Base-by-base conservation (phyloP, 169 alveolate species). In the Plasmodium knowlesi region DNA sequence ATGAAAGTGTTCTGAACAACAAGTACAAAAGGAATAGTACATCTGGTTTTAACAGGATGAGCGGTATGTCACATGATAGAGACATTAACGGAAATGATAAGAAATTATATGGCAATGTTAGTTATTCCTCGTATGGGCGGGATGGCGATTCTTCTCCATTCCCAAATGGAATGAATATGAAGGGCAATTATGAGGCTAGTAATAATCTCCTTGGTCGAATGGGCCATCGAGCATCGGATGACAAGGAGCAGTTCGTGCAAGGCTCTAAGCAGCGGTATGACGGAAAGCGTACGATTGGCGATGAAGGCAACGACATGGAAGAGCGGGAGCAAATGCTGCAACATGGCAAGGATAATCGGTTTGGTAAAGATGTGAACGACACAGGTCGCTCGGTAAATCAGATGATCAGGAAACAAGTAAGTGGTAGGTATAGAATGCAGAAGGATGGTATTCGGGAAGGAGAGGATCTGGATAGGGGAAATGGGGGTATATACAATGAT, bases 291-390 rank as follows among this genome's bases (percentile, higher is more conserved):
- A 41, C 19, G 28, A 25, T 6, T 5, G 57, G 37, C 3, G 92
- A 84, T 54, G 89, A 82, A 28, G 37, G 70, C 39, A 22, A 14
- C 22, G 78, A 82, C 30, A 34, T 37, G 19, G 89, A 82, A 9
- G 39, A 82, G 50, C 71, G 53, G 9, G 78, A 46, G 39, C 19
- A 70, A 41, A 78, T 71, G 8, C 30, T 28, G 54, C 43, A 84
- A 12, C 61, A 82, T 16, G 46, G 37, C 1, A 39, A 6, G 30
- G 78, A 73, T 2, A 4, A 6, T 19, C 12, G 76, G 5, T 19
- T 61, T 19, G n/a, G 19, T 61, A 61, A 61, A 61, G 16, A 19
- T 61, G 76, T 67, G 5, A 5, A 8, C 41, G 46, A 74, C 37
- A 57, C 22, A 73, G 80, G 43, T 43, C 67, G 61, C 5, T 34